Evolutionary conservation across 1,139 yeast species (phyloP).

Genomic region (Protomyces inouyei): DNA sequence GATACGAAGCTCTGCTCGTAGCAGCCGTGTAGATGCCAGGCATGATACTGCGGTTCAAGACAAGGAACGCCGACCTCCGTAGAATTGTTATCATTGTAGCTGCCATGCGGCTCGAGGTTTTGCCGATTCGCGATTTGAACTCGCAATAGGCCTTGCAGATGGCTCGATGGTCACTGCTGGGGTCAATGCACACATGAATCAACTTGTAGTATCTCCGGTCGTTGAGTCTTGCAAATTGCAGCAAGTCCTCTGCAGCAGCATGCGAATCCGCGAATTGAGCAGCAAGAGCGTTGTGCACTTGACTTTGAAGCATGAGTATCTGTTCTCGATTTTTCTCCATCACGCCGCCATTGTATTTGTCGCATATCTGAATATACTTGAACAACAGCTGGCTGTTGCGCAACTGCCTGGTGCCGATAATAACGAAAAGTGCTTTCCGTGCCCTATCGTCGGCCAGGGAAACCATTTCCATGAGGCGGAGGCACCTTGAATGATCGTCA

Average conservation of each 20-base stretch:
- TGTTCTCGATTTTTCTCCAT: slow-evolving; percentile 35
- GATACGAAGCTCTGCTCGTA: background rate
- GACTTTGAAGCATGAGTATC: slow-evolving; percentile 33
- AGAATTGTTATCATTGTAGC: slow-evolving; percentile 51
- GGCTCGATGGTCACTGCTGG: slow-evolving; percentile 58
- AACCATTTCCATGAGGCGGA: slow-evolving; percentile 51
- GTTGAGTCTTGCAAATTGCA: slow-evolving; percentile 50
- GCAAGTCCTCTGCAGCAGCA: slow-evolving; percentile 49
- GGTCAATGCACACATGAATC: slow-evolving; percentile 51
- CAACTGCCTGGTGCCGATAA: slow-evolving; percentile 47
- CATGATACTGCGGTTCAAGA: slow-evolving; percentile 64
- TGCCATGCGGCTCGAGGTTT: slow-evolving; percentile 20
- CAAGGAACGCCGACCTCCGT: slow-evolving; percentile 56
- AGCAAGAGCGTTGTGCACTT: slow-evolving; percentile 57
- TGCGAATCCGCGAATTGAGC: slow-evolving; percentile 54
- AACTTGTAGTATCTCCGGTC: slow-evolving; percentile 57
- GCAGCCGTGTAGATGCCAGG: slow-evolving; percentile 47
- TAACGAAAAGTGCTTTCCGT: slow-evolving; percentile 60
- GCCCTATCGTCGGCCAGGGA: slow-evolving; percentile 54
- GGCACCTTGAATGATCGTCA: slow-evolving; percentile 49
- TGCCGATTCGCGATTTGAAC: slow-evolving; percentile 41
- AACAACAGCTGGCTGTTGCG: slow-evolving; percentile 35
- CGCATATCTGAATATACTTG: slow-evolving; percentile 42
- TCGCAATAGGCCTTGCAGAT: slow-evolving; percentile 61
- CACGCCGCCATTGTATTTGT: slow-evolving; percentile 41